Evolutionary conservation across 1,139 yeast genomes (phyloP).

Genomic region (Saccharomycopsis crataegensis): DNA sequence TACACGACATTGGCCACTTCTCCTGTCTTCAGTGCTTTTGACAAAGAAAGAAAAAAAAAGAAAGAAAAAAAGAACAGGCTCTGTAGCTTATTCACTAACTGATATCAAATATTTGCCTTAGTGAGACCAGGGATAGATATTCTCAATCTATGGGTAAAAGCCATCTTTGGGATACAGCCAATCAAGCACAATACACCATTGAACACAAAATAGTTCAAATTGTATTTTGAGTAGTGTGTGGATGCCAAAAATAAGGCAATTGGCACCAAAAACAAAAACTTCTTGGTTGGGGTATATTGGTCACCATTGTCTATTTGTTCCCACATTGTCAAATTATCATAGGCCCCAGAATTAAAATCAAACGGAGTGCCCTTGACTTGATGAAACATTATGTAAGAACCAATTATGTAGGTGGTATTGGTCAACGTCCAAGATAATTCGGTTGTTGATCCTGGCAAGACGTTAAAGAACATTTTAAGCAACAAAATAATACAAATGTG

Average conservation of each 20-base stretch:
- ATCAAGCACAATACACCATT: constrained; percentile 78
- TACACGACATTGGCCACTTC: too few relatives aligned
- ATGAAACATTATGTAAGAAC: constrained; percentile 94
- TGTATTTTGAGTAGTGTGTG: constrained; percentile 87
- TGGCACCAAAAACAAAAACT: constrained; percentile 86
- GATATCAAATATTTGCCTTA: background rate
- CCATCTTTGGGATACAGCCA: constrained; percentile 82
- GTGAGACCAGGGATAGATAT: constrained; percentile 48
- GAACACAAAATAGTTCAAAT: constrained; percentile 66
- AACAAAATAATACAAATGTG: constrained; percentile 77
- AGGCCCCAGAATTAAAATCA: constrained; percentile 94
- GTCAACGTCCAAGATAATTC: constrained; percentile 95
- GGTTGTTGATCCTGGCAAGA: constrained; percentile 66
- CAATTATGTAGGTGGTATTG: constrained; percentile 80
- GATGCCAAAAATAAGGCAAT: constrained; percentile 77
- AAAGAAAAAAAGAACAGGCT: background rate
- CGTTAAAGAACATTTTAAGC: constrained; percentile 68
- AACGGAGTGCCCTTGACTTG: constrained; percentile 95
- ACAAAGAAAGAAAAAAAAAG: background rate
- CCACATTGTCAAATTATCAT: constrained; percentile 97
- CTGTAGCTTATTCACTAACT: background rate
- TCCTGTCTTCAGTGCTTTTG: too few relatives aligned
- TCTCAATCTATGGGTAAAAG: constrained; percentile 71
- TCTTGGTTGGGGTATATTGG: constrained; percentile 93
- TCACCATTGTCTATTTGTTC: constrained; percentile 97